Evolutionary conservation across 108 stramenopile genomes (phyloP), one percentile per base, ranked within the genome.

Genomic region (Skeletonema potamos): DNA sequence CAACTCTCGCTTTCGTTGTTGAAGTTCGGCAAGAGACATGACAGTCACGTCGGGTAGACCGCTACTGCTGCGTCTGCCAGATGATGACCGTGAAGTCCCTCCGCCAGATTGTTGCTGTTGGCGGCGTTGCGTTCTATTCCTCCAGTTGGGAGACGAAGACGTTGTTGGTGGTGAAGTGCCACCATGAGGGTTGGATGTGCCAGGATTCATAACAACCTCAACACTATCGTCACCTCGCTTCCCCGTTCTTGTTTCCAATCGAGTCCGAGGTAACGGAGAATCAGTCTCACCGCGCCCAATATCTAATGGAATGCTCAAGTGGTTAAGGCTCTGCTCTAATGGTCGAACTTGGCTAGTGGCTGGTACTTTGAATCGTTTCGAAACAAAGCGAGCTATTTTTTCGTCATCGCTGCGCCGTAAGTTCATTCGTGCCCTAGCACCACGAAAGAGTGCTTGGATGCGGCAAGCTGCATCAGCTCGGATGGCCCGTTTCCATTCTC

Each of bases 401-500:
- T 84, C 78, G 51, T 88, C 78, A 13, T 67, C 69, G 58, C 86
- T 79, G 17, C 76, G 83, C 20, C 82, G 58, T 48, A 94, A 68
- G 55, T 60, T 62, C 78, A 72, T 75, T 65, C 93, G 68, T 3
- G 67, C 64, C 8, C 66, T 48, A 6, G 87, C 85, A 18, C 91
- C 93, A 24, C 95, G 87, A 33, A 83, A 82, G 29, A 96, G 58
- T 6, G 90, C 91, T 62, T 94, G 93, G 63, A 96, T 90, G 22
- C 90, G 73, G 64, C 87, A 86, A 15, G 92, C 91, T 9, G 93
- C 92, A 74, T 96, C 92, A 8, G 91, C 85, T 22, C 95, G 87
- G 74, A 96, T 94, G 27, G 87, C 90, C 8, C 90, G 73, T 63
- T 96, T 96, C 93, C 92, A 94, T 33, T 93, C 92, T 32, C 92